Percentiles rank a stretch among this genome's conserved stretches.
These are phyloP conservation scores for Cladosporium cucumerinum DNA, from an alignment of 2,329 filamentous ascomycete genomes.

Conservation along the genomic window DNA sequence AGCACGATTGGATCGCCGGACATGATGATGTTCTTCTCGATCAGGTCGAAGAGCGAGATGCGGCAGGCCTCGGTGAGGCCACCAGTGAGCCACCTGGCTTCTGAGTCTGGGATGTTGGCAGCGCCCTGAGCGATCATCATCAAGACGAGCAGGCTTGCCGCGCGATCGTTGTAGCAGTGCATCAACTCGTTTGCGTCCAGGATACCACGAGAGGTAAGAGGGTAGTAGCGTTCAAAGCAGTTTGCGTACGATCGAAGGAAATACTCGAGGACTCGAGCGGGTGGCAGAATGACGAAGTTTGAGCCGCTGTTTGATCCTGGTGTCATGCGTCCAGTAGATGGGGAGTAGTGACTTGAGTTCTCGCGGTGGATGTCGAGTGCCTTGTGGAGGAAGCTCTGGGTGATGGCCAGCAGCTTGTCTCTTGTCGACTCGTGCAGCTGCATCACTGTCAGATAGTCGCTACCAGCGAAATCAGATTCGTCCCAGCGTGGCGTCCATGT, in stretches of 20 bases:
- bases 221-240: conserved; percentile 64
- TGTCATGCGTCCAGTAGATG: conserved; percentile 35
- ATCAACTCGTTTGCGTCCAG: conserved; percentile 67
- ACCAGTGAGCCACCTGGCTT: conserved; percentile 63
- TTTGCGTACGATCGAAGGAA: conserved; percentile 65
- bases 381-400: conserved; percentile 67
- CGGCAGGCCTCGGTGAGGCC: conserved; percentile 68
- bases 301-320: conserved; percentile 51
- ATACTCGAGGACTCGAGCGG: conserved; percentile 63
- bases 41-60: conserved; percentile 68
- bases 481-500: conserved; percentile 51
- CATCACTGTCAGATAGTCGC: conserved; percentile 47
- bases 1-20: conserved; percentile 63
- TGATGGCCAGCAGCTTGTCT: conserved; percentile 69
- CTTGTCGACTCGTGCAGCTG: conserved; percentile 55
- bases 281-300: conserved; percentile 64
- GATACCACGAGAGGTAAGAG: conserved; percentile 57
- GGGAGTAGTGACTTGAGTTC: conserved; percentile 19
- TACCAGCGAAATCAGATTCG: conserved; percentile 47
- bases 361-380: conserved; percentile 65
- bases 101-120: conserved; percentile 61
- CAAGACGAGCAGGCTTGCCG: conserved; percentile 62
- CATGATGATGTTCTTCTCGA: conserved; percentile 68
- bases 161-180: conserved; percentile 58
- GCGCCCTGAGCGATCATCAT: conserved; percentile 72